Evolutionary conservation across 495 filamentous ascomycete genomes (phyloP), one percentile per base, ranked within the genome.

Genomic region (Lasiosphaeria ovina): DNA sequence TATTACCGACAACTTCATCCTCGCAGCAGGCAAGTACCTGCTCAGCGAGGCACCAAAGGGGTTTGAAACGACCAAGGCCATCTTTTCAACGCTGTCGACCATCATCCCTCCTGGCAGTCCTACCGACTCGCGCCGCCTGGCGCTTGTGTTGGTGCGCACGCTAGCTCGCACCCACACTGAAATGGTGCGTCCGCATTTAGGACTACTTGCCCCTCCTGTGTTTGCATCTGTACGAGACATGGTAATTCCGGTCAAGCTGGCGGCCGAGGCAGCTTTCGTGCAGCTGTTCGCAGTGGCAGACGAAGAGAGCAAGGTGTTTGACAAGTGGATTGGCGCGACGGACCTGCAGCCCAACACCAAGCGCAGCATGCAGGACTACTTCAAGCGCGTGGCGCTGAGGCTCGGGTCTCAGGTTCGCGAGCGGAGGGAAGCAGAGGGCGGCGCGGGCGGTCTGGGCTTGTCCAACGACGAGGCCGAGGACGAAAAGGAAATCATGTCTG

Each of bases 361-460:
- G 81, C 78, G 94, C 58, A 93, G 89, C 70, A 97, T 98, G 90
- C 84, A 87, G 49, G 94, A 98, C 67, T 98, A 98, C 76, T 98
- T 98, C 77, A 97, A 96, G 80, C 82, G 95, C 14, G 87, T 98
- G 48, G 90, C 90, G 12, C 72, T 96, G 58, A 82, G 92, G 65
- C 74, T 98, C 17, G 93, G 87, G 2, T 83, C 75, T 55, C 94
- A 97, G 71, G 90, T 91, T 0, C 81, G 91, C 62, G 94, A 98
- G 72, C 81, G 93, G 66, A 89, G 81, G 68, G 90, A 95, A 66
- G 95, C 95, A 7, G 91, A 96, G 71, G 92, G 92, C 53, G 94
- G 93, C 6, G 82, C 87, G 56, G 93, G 93, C 12, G 91, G 93
- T 10, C 69, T 97, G 47, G 92, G 90, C 2, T 71, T 97, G 65